Evolutionary conservation across 768 basidiomycete genomes (phyloP).

Genomic region (Cystobasidium tubakii): DNA sequence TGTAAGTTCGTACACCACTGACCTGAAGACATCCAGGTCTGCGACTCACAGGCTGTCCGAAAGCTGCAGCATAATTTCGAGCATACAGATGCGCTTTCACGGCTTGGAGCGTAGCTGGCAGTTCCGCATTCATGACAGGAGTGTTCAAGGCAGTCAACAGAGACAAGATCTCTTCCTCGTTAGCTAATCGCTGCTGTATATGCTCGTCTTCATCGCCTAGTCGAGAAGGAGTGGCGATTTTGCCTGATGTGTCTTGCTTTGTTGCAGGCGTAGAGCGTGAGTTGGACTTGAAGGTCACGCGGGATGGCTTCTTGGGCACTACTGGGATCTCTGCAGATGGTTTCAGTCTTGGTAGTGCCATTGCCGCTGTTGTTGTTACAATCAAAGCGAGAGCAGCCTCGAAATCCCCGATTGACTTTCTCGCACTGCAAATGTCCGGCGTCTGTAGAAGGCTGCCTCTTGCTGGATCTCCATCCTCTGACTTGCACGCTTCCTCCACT

Average conservation of each 20-base stretch:
- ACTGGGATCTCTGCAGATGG: neutral
- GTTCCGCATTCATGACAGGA: constrained; percentile 18
- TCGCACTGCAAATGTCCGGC: neutral
- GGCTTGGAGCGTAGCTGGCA: constrained; percentile 37
- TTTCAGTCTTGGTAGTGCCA: neutral
- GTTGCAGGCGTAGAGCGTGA: constrained; percentile 3
- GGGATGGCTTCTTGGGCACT: neutral
- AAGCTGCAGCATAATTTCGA: constrained; percentile 43
- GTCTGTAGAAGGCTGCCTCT: no score
- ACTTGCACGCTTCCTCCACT: neutral
- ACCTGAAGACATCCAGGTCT: neutral
- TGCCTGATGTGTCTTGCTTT: neutral
- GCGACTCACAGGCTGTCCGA: constrained; percentile 31
- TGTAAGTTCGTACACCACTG: neutral
- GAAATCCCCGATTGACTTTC: neutral
- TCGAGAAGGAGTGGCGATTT: neutral
- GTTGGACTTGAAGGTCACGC: neutral
- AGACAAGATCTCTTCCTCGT: constrained; percentile 20
- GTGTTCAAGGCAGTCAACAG: constrained; percentile 16
- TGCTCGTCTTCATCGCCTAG: neutral
- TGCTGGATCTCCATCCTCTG: neutral
- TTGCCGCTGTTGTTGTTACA: neutral
- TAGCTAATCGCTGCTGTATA: neutral
- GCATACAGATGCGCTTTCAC: constrained; percentile 44
- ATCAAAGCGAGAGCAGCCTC: no score